These are phyloP conservation scores for Rhinocladiella similis DNA, from an alignment of 2,329 filamentous ascomycete species.

Conservation along the genomic window DNA sequence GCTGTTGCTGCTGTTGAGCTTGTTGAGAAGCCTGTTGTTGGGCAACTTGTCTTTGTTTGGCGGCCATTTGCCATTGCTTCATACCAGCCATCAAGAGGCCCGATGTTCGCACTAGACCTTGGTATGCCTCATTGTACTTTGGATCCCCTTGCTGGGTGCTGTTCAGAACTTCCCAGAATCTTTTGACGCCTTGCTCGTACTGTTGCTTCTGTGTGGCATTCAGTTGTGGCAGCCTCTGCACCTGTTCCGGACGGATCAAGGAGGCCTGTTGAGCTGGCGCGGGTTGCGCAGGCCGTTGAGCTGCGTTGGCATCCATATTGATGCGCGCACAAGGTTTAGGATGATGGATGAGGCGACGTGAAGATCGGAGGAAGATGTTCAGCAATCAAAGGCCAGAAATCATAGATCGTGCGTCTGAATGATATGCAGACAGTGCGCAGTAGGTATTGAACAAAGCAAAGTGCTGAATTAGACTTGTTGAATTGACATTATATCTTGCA, in stretches of 20 bases:
- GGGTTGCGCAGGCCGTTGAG: constrained; percentile 16
- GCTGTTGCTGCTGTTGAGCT: constrained; percentile 13
- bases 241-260: constrained; percentile 54
- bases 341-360: neutral
- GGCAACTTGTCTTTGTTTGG: constrained; percentile 29
- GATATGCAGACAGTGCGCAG: too few relatives aligned
- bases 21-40: constrained; percentile 20
- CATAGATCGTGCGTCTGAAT: neutral
- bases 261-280: constrained; percentile 42
- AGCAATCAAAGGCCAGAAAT: neutral
- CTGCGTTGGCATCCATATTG: constrained; percentile 11
- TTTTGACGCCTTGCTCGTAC: constrained; percentile 55
- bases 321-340: neutral
- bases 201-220: constrained; percentile 56
- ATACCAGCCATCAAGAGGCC: constrained; percentile 54
- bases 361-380: neutral
- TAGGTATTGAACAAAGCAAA: too few relatives aligned
- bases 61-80: constrained; percentile 46
- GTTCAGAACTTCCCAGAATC: constrained; percentile 56
- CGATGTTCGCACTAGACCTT: constrained; percentile 53
- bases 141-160: constrained; percentile 48
- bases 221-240: constrained; percentile 54
- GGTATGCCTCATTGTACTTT: constrained; percentile 52
- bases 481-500: too few relatives aligned
- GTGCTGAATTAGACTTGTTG: too few relatives aligned